Evolutionary conservation across 257 asterid species (phyloP), one percentile per base, ranked within the genome.

Genomic region (Eustoma russellianum): DNA sequence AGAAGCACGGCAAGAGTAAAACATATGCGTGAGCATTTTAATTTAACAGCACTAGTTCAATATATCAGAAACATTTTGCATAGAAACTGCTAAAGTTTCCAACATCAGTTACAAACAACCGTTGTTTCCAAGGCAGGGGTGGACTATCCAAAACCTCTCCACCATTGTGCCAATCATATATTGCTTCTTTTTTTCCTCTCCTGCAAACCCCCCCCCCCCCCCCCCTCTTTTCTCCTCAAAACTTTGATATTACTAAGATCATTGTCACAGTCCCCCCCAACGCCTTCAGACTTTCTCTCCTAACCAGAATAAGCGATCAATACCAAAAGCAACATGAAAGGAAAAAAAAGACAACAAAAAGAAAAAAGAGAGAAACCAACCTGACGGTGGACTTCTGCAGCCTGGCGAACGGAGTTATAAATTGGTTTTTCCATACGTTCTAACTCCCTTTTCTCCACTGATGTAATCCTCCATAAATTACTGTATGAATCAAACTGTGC

Each of bases 351-450:
- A 18, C 58, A 56, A 40, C 17, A 24, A n/a, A n/a, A 3, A 51
- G 12, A 28, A 11, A 48, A 24, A 55, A 59, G n/a, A n/a, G n/a
- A n/a, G n/a, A 40, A 38, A 55, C 63, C 66, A 59, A 91, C 98
- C 97, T 92, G 94, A 24, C 98, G 97, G 71, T 92, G 98, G 67
- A 92, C 98, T 75, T 92, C 97, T 53, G 98, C 98, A 50, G 98
- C 98, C 70, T 80, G 94, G 59, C 98, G 98, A 67, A 92, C 66
- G 10, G 98, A 78, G 61, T 88, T 88, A 73, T 92, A 92, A 33
- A 78, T 67, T 35, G 95, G 98, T 64, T 81, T 88, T 52, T 85
- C 97, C 62, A 85, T 61, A 55, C 95, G 92, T 74, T 92, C 98
- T 16, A 92, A 62, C 69, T 92, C 98, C 75, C 88, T 85, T 78